A percentile compares a stretch with the other conserved stretches of the same genome.
Evolutionary conservation across 164 flowering plant species (phyloP).

Genomic region (Dillenia turbinata): DNA sequence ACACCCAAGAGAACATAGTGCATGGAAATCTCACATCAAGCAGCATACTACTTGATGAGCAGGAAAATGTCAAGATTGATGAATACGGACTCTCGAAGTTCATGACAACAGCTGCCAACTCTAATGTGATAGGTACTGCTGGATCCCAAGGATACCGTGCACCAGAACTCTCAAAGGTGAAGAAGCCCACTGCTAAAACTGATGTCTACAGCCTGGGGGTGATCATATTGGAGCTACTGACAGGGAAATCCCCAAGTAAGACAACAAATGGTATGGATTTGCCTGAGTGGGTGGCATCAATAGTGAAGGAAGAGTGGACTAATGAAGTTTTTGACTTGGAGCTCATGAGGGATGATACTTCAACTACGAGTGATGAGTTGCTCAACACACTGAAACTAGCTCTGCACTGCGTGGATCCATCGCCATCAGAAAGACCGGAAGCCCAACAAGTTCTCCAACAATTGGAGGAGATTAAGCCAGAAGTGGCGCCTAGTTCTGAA

Average conservation of each 20-base stretch:
- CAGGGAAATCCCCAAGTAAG: slow-evolving; percentile 91
- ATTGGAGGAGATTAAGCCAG: slow-evolving; percentile 73
- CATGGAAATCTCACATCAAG: slow-evolving; percentile 90
- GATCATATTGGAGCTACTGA: slow-evolving; percentile 79
- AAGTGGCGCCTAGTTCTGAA: slow-evolving; percentile 28
- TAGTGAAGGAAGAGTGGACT: slow-evolving; percentile 97
- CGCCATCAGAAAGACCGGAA: slow-evolving; percentile 78
- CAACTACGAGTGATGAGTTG: slow-evolving; percentile 61
- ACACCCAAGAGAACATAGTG: slow-evolving; percentile 54
- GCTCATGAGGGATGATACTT: slow-evolving; percentile 62
- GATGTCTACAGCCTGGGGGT: slow-evolving; percentile 98
- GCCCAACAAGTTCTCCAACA: slow-evolving; percentile 65
- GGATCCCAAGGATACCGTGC: slow-evolving; percentile 84
- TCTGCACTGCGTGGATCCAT: slow-evolving; percentile 85
- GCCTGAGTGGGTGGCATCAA: slow-evolving; percentile 98
- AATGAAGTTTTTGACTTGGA: slow-evolving; percentile 95
- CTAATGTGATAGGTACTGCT: slow-evolving; percentile 73
- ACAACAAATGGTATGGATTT: slow-evolving; percentile 69
- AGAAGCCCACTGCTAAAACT: slow-evolving; percentile 68
- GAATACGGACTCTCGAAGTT: slow-evolving; percentile 85
- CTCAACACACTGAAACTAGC: slow-evolving; percentile 81
- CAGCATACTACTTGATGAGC: slow-evolving; percentile 75
- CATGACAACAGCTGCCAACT: slow-evolving; percentile 65
- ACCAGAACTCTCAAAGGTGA: slow-evolving; percentile 81
- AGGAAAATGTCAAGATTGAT: slow-evolving; percentile 57